Conservation (phyloP, 495 filamentous ascomycete genomes). For the Penicillium tannophilum region DNA sequence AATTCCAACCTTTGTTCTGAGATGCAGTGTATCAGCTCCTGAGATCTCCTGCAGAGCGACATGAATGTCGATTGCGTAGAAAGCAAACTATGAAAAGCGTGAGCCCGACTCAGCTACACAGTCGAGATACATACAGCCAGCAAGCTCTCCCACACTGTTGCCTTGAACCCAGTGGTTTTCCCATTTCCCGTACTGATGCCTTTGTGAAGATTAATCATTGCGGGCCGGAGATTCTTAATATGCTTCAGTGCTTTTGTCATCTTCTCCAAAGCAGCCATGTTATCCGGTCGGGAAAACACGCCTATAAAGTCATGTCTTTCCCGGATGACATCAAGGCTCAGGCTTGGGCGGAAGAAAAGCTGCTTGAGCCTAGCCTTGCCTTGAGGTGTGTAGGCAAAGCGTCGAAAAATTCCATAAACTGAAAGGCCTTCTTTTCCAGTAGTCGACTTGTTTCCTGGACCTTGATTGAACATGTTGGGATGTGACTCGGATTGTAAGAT, state of each 20-base stretch:
- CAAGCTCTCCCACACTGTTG: slow-evolving; percentile 71
- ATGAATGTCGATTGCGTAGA: slow-evolving; percentile 67
- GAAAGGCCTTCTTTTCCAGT: slow-evolving; percentile 89
- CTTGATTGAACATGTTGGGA: slow-evolving; percentile 82
- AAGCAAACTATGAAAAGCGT: slow-evolving; percentile 54
- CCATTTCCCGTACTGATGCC: slow-evolving; percentile 68
- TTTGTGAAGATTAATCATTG: slow-evolving; percentile 72
- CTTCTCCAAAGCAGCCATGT: slow-evolving; percentile 54
- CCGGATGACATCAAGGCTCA: slow-evolving; percentile 66
- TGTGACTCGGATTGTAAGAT: slow-evolving; percentile 83
- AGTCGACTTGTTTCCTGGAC: slow-evolving; percentile 64
- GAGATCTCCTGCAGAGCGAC: slow-evolving; percentile 64
- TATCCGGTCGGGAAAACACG: slow-evolving; percentile 71
- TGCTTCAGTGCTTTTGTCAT: slow-evolving; percentile 67
- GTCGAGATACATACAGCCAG: slow-evolving; percentile 43
- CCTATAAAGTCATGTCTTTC: slow-evolving; percentile 72
- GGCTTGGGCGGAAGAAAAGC: slow-evolving; percentile 81
- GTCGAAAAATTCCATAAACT: slow-evolving; percentile 79
- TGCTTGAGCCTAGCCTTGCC: slow-evolving; percentile 76
- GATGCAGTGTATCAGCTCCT: slow-evolving; percentile 53
- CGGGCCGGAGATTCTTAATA: slow-evolving; percentile 76
- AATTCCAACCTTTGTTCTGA: slow-evolving; percentile 59
- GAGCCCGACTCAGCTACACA: not conserved
- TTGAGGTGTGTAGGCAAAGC: slow-evolving; percentile 78
- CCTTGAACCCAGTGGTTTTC: slow-evolving; percentile 58